phyloP scores from a whole-genome alignment of 805 yeast genomes.

The Cyberlindnera maclurae region DNA sequence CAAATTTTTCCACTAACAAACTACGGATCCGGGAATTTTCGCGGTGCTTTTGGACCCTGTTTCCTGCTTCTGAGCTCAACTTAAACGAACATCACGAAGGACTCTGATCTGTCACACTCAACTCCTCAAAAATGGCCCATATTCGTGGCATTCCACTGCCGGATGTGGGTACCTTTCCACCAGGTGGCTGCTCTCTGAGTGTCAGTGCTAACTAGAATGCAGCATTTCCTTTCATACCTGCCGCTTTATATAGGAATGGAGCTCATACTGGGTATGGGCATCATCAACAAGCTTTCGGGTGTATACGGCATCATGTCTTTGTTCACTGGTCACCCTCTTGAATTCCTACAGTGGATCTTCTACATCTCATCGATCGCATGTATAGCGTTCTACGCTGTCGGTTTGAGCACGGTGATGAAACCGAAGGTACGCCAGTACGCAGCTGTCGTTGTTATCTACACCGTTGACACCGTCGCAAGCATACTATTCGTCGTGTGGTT shows the following conservation, averaged over 20 bases:
- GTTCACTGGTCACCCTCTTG: slow-evolving; percentile 83
- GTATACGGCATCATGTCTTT: slow-evolving; percentile 79
- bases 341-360: slow-evolving; percentile 74
- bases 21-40: slow-evolving; percentile 1
- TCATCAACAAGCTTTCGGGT: slow-evolving; percentile 86
- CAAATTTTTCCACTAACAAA: slow-evolving; percentile 3
- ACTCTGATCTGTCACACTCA: neutral
- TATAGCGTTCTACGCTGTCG: slow-evolving; percentile 59
- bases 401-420: slow-evolving; percentile 41
- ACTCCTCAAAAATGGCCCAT: slow-evolving; percentile 7
- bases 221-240: slow-evolving; percentile 50
- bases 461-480: slow-evolving; percentile 61
- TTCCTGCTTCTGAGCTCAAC: neutral
- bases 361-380: slow-evolving; percentile 53
- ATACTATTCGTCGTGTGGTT: slow-evolving; percentile 68
- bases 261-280: slow-evolving; percentile 62
- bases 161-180: slow-evolving; percentile 7
- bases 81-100: neutral
- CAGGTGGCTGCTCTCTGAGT: neutral
- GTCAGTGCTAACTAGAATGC: slow-evolving; percentile 28
- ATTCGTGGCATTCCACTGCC: slow-evolving; percentile 6
- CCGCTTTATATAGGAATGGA: slow-evolving; percentile 90
- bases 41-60: neutral
- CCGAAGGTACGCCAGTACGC: slow-evolving; percentile 58
- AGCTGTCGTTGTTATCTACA: slow-evolving; percentile 53